Conservation (phyloP, 2,329 filamentous ascomycete species). For the Trichoderma citrinoviride region DNA sequence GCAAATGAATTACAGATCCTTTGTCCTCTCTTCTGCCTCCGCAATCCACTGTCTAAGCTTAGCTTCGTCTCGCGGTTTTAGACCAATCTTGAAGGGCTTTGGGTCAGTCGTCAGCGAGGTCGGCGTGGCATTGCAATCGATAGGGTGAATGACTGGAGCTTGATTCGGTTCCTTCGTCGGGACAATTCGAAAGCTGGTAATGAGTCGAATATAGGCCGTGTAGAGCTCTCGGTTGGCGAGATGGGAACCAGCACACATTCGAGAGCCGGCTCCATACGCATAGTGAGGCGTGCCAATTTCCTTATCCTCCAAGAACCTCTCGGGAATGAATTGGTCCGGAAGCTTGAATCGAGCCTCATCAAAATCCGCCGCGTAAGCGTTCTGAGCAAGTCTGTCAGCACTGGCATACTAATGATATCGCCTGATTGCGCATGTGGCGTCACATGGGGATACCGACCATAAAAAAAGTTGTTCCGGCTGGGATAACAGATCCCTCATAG, state of each 20-base stretch:
- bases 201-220: constrained; percentile 57
- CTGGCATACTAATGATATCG: no score
- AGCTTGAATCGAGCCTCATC: constrained; percentile 66
- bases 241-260: constrained; percentile 63
- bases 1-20: constrained; percentile 31
- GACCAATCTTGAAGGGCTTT: constrained; percentile 60
- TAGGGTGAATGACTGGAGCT: constrained; percentile 52
- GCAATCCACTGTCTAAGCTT: constrained; percentile 52
- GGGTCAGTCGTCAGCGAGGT: constrained; percentile 61
- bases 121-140: constrained; percentile 56
- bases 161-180: constrained; percentile 43
- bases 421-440: not conserved
- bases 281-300: constrained; percentile 59
- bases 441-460: constrained; percentile 50
- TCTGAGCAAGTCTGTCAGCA: constrained; percentile 41
- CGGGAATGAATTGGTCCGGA: constrained; percentile 63
- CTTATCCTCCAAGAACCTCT: constrained; percentile 62
- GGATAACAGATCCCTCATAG: constrained; percentile 65
- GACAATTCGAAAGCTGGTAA: constrained; percentile 56
- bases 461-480: constrained; percentile 75
- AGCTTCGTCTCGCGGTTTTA: constrained; percentile 47
- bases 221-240: constrained; percentile 63
- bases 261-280: constrained; percentile 59
- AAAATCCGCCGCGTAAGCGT: constrained; percentile 72
- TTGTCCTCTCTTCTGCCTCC: constrained; percentile 51